Base-by-base conservation (phyloP, 352 stramenopile genomes). In the Globisporangium carolinianum region DNA sequence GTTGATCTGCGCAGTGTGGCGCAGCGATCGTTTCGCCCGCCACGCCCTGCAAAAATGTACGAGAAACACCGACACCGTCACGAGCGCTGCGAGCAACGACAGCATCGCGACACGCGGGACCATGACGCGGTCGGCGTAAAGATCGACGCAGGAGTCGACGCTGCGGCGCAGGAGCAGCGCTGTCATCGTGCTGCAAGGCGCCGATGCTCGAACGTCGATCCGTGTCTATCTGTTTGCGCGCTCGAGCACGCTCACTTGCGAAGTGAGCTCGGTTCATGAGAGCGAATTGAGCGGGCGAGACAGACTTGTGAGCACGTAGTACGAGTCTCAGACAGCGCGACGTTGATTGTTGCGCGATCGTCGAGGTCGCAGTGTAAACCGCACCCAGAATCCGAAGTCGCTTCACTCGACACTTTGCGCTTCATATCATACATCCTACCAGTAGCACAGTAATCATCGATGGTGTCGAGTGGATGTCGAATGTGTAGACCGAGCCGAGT, bases 71-170 rank as follows among this genome's bases (percentile, higher is more conserved):
- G 47, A 17, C 17, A 69, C 47, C 2, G 65, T 55, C 4, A 47
- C 61, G 0, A 78, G 15, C 6, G 58, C 61, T 0, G 62, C 58
- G 1, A 73, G 42, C 10, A 73, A 12, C 39, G 67, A 69, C 2
- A 76, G 57, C 32, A 83, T 59, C 15, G 57, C 65, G 8, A 83
- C 66, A 8, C 74, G 71, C 24, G 71, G 71, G 17, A 80, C 65
- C 57, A 83, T 65, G 24, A 83, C 58, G 2, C 51, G 46, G 50
- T 80, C 67, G 8, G 65, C 60, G 58, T 83, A 83, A 32, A 80
- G 51, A 32, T 83, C 74, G 37, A 66, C 63, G 43, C 71, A 79
- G 12, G 11, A 11, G 7, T 47, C 42, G 0, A 5, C 11, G 1
- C 12, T 47, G 42, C n/a, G 42, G 42, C 42, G 42, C 15, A 47